phyloP scores from a whole-genome alignment of 2,329 filamentous ascomycete genomes.

The Emmonsiellopsis sp. region DNA sequence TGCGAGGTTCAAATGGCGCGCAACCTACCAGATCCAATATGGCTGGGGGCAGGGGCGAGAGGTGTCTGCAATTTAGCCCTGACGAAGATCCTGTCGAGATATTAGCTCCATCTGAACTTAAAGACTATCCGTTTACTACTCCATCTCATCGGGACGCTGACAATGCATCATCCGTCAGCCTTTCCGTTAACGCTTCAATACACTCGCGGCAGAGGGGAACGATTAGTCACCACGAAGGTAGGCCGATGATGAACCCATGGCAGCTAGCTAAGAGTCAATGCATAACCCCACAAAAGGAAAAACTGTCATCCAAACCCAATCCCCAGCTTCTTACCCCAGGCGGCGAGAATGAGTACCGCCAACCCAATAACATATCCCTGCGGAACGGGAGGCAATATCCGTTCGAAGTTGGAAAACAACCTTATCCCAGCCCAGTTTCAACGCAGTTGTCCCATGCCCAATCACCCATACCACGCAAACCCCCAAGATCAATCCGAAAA shows the following conservation, averaged over 20 bases:
- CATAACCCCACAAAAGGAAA: constrained; percentile 5
- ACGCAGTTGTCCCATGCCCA: background rate
- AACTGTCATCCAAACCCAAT: constrained; percentile 1
- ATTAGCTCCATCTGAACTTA: too few relatives aligned
- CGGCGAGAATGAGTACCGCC: background rate
- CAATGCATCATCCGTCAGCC: background rate
- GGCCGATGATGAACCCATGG: constrained; percentile 25
- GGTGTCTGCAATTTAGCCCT: too few relatives aligned
- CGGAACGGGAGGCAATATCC: background rate
- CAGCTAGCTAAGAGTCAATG: constrained; percentile 25
- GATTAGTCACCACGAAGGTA: background rate
- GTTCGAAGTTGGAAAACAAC: background rate
- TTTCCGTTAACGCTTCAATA: background rate
- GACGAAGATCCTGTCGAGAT: too few relatives aligned
- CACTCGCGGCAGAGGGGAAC: background rate
- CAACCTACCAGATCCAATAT: background rate
- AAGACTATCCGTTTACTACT: too few relatives aligned
- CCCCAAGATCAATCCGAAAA: background rate
- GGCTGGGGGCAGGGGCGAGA: background rate
- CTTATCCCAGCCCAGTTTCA: background rate
- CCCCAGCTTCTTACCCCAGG: constrained; percentile 14
- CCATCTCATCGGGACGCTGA: too few relatives aligned
- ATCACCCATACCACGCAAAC: too few relatives aligned
- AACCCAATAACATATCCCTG: background rate
- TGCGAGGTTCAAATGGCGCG: background rate